Percentiles rank a stretch among this genome's conserved stretches.
Evolutionary conservation across 2,329 filamentous ascomycete species (phyloP).

Genomic region (Phaeophleospora eucalypticola): DNA sequence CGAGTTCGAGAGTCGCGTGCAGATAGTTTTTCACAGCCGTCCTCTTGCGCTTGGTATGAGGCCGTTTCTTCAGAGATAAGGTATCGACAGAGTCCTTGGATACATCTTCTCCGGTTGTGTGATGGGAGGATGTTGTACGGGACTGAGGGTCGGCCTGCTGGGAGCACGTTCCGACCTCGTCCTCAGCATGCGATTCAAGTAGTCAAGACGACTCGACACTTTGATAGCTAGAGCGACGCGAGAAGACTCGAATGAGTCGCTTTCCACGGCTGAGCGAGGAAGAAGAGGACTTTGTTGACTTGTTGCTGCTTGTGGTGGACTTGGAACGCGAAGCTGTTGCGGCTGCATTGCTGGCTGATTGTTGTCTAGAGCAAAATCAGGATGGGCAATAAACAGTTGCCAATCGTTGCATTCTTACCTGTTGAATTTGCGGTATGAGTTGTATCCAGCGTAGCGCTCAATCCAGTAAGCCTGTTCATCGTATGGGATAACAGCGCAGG

Average conservation of each 20-base stretch:
- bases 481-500: slow-evolving; percentile 10
- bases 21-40: too few species aligned
- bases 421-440: slow-evolving; percentile 10
- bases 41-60: too few species aligned
- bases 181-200: not conserved
- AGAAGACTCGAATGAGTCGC: slow-evolving; percentile 6
- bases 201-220: slow-evolving; percentile 4
- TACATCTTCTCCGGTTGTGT: too few species aligned
- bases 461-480: slow-evolving; percentile 15
- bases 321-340: slow-evolving; percentile 6
- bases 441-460: slow-evolving; percentile 8
- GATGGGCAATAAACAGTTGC: too few species aligned
- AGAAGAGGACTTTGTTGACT: slow-evolving; percentile 3
- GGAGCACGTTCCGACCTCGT: too few species aligned
- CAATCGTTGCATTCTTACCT: too few species aligned
- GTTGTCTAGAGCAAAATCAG: slow-evolving; percentile 2
- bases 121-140: too few species aligned
- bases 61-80: too few species aligned
- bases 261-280: not conserved
- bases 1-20: too few species aligned
- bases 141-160: too few species aligned
- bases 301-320: slow-evolving; percentile 9
- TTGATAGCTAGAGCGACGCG: slow-evolving; percentile 8
- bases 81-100: too few species aligned
- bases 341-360: not conserved